Base-by-base conservation (phyloP, 306 rosid genomes). In the Clitoria ternatea region DNA sequence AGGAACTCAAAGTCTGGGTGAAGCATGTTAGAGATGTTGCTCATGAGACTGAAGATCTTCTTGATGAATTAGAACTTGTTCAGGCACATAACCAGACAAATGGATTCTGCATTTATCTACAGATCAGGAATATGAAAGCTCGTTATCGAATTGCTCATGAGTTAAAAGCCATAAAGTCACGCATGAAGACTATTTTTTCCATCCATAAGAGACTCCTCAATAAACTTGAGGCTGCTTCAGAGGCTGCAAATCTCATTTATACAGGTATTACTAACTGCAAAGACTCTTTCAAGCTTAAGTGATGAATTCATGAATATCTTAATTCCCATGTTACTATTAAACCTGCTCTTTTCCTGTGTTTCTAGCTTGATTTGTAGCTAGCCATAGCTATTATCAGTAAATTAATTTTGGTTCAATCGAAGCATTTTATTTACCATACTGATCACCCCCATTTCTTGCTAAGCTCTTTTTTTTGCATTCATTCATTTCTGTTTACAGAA, bases 11-110 rank as follows among this genome's bases (percentile, higher is more conserved):
- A 62, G 72, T 75, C 33, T 82, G 87, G 83, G 70, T 72, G 24
- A 80, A 60, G 78, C 90, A 83, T 45, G 74, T 83, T 10, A 85
- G 87, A 78, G 87, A 71, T 1, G 74, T 78, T 32, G 82, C 73
- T 56, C 66, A 77, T 14, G 83, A 77, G 42, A 60, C 81, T 24
- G 80, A 83, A 61, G 87, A 82, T 70, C 62, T 80, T 50, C 66
- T 85, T 26, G 87, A 83, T 33, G 85, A 78, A 43, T 67, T 77
- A 43, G 61, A 62, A 19, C 64, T 77, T 52, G 57, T 70, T 5
- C 74, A 54, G 68, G 61, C 54, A n/a, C 49, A 48, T 48, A 62
- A 56, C 30, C 77, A 33, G 7, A 14, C 66, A 1, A 35, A 40
- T 36, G 62, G 69, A 17, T 77, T 85, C 56, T 66, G 75, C 24